Evolutionary conservation across 1,284 basidiomycete genomes (phyloP), one percentile per base, ranked within the genome.

Genomic region (Ceratobasidium sp.): DNA sequence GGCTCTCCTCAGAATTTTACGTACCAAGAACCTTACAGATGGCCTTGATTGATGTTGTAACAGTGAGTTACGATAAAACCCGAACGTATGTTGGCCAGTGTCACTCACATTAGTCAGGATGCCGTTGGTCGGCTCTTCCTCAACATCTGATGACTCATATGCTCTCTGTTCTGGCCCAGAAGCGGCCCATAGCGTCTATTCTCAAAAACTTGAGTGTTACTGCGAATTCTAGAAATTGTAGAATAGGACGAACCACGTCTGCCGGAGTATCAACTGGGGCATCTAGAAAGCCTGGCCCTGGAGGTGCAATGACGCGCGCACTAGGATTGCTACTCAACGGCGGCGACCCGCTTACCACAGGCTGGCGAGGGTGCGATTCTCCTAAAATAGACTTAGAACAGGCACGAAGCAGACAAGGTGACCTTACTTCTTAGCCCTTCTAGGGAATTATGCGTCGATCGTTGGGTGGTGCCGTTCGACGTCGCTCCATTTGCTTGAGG

Each of bases 151-250:
- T 20, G 69, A 61, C 40, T 71, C 69, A 61, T 17, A 71, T 20
- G 69, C 69, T 42, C 23, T 61, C 33, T 71, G 54, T 3, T 61
- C 28, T 5, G 40, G 7, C 15, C 57, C 57, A 9, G 56, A 71
- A 48, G 69, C 69, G 23, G 69, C 69, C 69, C 69, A 71, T 6
- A 71, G 40, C 23, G 44, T 59, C 69, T 71, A 50, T n/a, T 15
- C 3, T 20, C 38, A 46, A 46, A 13, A 2, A 23, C 20, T 64
- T 44, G 20, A 40, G 44, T 20, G 7, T n/a, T 40, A 40, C n/a
- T 26, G 13, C 26, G 13, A 42, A 26, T 6, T 6, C 40, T 13
- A 13, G 33, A 33, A 33, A 33, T 33, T 4, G 33, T 33, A 33
- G 33, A 33, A 71, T 26, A 71, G 28, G 13, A 71, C 50, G 38